Conservation (phyloP, 1,284 basidiomycete species). For the Heterobasidion parviporum region DNA sequence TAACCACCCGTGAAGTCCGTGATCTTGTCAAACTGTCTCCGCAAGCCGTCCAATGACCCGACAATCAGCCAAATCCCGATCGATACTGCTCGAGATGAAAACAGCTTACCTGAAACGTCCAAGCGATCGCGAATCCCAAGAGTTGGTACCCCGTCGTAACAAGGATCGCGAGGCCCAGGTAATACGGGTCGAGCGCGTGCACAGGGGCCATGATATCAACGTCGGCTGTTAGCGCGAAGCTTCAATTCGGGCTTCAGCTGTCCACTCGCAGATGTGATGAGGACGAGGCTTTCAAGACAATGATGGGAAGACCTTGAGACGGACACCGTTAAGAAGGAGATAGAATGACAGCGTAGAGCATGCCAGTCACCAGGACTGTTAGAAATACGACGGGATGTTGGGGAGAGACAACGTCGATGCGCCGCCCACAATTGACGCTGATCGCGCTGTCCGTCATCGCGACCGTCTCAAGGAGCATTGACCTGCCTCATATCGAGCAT, state of each 20-base stretch:
- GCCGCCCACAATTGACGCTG: neutral
- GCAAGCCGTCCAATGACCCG: neutral
- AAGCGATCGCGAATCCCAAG: constrained; percentile 3
- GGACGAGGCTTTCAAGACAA: no score
- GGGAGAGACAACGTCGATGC: neutral
- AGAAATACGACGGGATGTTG: neutral
- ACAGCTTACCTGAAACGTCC: constrained; percentile 1
- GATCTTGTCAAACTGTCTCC: constrained; percentile 57
- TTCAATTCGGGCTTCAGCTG: no score
- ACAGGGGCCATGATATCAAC: constrained; percentile 1
- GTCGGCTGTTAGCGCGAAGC: no score
- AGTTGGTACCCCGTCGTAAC: constrained; percentile 3
- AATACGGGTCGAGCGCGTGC: constrained; percentile 3
- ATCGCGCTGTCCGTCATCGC: neutral
- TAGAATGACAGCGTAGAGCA: neutral
- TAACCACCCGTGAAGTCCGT: constrained; percentile 59
- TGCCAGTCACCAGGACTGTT: neutral
- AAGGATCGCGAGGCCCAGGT: constrained; percentile 2
- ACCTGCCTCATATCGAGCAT: neutral
- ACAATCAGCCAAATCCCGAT: neutral
- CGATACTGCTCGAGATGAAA: neutral
- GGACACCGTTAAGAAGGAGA: neutral
- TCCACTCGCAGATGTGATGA: no score
- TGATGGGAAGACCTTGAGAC: no score
- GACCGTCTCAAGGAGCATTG: neutral